Base-by-base conservation (phyloP, 2,329 filamentous ascomycete genomes). In the Colletotrichum orchidophilum region DNA sequence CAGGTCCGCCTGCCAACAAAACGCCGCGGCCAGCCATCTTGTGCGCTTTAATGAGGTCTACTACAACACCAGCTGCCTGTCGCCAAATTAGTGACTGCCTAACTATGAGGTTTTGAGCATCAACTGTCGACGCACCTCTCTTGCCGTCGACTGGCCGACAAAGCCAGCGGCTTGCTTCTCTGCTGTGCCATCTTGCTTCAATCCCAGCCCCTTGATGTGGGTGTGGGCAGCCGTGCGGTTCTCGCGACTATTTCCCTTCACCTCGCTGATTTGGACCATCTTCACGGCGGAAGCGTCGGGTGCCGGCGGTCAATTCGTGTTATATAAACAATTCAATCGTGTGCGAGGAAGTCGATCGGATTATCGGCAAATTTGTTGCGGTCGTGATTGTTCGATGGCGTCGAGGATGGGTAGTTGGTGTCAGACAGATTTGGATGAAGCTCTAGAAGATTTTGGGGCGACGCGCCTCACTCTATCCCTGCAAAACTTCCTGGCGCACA, bases 1-100 rank as follows among this genome's bases (percentile, higher is more conserved):
- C 96, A 33, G 96, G 96, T 8, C 96, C 96, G 77, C 96, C 96
- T 60, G 96, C 96, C 63, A 99, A 90, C 76, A 99, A 84, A 63
- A 99, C 95, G 72, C 96, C 96, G 76, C 96, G 91, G 62, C 96
- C 96, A 9, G 96, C 94, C 96, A 99, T 98, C 85, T 97, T 98
- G 86, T 97, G 97, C 71, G 94, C 92, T 81, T 93, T 93, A 81
- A 99, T 97, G 75, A 99, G 88, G 80, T 98, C 96, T 79, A 98
- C 96, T 50, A 99, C 94, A 52, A 99, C 92, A 81, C 96, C 96
- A 80, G 94, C 97, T 80, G 96, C 96, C 94, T 95, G 75, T 55
- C 62, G 42, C 12, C 21, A 49, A 59, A 24, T 61, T 21, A 74
- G 64, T 46, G n/a, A 63, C 42, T 52, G 54, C 46, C 33, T 52